Evolutionary conservation across 495 filamentous ascomycete species (phyloP).

Genomic region (Pseudotulostoma volvatum): DNA sequence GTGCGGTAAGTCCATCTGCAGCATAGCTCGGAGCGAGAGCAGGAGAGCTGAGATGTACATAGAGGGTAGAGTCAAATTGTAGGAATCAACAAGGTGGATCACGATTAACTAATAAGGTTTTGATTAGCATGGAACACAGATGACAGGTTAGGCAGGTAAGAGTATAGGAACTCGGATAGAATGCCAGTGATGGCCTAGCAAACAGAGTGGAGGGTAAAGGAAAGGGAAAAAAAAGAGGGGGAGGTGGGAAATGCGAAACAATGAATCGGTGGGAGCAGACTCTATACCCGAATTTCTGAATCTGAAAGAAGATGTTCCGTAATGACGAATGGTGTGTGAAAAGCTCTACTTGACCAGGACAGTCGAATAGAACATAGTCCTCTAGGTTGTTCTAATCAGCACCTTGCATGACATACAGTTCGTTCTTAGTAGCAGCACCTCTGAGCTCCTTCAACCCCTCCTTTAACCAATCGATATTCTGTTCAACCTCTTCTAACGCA

Average conservation of each 20-base stretch:
- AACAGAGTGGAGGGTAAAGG: background rate
- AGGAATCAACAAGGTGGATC: conserved; percentile 79
- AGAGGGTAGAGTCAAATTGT: conserved; percentile 77
- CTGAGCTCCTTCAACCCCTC: conserved; percentile 56
- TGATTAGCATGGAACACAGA: background rate
- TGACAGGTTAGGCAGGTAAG: conserved; percentile 7
- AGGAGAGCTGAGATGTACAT: conserved; percentile 89
- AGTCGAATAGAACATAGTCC: conserved; percentile 91
- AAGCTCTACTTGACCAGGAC: conserved; percentile 89
- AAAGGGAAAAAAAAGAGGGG: conserved; percentile 7
- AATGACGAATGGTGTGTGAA: conserved; percentile 87
- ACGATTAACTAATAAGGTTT: conserved; percentile 53
- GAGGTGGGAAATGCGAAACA: too few relatives aligned
- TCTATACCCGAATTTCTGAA: conserved; percentile 86
- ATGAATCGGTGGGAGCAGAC: conserved; percentile 46
- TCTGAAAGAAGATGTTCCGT: conserved; percentile 72
- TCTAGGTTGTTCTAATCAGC: conserved; percentile 28
- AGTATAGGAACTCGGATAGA: too few relatives aligned
- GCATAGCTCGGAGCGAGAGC: conserved; percentile 85
- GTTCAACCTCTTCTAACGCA: conserved; percentile 85
- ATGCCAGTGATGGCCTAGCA: too few relatives aligned
- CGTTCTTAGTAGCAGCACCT: conserved; percentile 17
- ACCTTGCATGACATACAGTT: conserved; percentile 7
- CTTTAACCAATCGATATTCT: conserved; percentile 83
- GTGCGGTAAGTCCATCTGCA: conserved; percentile 90